Conservation (phyloP, 495 filamentous ascomycete species). For the Talaromyces nanjingensis region DNA sequence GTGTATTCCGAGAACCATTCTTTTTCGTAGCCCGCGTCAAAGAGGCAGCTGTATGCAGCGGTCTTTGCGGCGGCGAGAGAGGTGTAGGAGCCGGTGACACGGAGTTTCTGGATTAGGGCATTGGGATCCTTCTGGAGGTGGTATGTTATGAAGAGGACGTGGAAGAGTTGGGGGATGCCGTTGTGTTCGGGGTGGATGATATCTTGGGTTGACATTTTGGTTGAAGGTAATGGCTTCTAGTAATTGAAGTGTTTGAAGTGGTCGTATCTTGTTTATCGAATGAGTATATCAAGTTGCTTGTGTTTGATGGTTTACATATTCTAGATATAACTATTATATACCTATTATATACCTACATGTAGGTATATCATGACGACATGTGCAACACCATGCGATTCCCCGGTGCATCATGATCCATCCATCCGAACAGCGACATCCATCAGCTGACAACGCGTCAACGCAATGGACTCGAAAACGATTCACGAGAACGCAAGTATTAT, state of each 20-base stretch:
- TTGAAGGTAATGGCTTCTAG: not conserved
- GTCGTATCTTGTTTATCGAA: not conserved
- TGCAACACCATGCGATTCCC: slow-evolving; percentile 3
- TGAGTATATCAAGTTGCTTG: not conserved
- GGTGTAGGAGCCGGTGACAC: slow-evolving; percentile 18
- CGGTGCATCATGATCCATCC: not conserved
- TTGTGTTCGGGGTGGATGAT: not conserved
- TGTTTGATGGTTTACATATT: not conserved
- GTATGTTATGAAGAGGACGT: slow-evolving; percentile 12
- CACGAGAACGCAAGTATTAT: not conserved
- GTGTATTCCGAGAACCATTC: slow-evolving; percentile 14
- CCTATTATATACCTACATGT: too few relatives aligned
- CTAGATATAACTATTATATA: not conserved
- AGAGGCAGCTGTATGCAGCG: slow-evolving; percentile 17
- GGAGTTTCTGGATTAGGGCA: slow-evolving; percentile 12
- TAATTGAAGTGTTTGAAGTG: not conserved
- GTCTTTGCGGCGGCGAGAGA: slow-evolving; percentile 13
- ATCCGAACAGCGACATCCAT: slow-evolving; percentile 1
- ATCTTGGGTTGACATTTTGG: not conserved
- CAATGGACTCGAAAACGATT: not conserved
- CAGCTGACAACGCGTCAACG: not conserved
- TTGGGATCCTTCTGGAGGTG: slow-evolving; percentile 11
- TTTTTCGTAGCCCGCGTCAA: slow-evolving; percentile 16
- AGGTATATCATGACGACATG: not conserved
- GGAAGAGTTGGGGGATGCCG: slow-evolving; percentile 11